A percentile compares a stretch with the other conserved stretches of the same genome.
Evolutionary conservation across 78 protist genomes (phyloP).

Genomic region (Emiliania huxleyi): DNA sequence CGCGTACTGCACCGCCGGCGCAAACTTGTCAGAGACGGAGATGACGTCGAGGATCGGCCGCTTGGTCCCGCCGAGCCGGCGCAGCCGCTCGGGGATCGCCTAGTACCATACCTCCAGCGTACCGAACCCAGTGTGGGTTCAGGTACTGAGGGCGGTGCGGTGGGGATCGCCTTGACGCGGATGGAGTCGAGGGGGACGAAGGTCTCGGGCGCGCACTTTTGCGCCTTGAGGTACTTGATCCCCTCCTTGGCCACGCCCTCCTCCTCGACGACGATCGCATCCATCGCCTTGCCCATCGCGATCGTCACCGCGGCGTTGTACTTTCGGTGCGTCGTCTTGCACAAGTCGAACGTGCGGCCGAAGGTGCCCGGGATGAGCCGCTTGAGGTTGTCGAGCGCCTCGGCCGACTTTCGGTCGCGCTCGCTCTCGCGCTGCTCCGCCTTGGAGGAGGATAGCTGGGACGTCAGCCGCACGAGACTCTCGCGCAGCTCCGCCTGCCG

Average conservation of each 20-base stretch:
- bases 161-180: conserved; percentile 43
- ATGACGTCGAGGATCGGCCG: conserved; percentile 70
- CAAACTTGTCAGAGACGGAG: neutral
- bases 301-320: conserved; percentile 81
- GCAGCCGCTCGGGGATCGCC: conserved; percentile 51
- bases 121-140: too few species aligned
- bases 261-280: conserved; percentile 91
- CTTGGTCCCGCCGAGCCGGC: conserved; percentile 63
- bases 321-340: conserved; percentile 65
- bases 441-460: conserved; percentile 46
- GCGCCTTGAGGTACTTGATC: conserved; percentile 76
- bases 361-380: conserved; percentile 80
- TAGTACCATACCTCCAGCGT: too few species aligned
- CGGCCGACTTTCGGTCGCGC: conserved; percentile 44
- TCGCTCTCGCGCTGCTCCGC: conserved; percentile 44
- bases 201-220: conserved; percentile 68
- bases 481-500: conserved; percentile 48
- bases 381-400: conserved; percentile 48
- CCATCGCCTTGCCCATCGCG: conserved; percentile 87
- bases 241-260: conserved; percentile 65
- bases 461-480: conserved; percentile 10
- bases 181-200: conserved; percentile 89
- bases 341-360: conserved; percentile 82
- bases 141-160: too few species aligned
- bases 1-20: conserved; percentile 80